A percentile compares a stretch with the other conserved stretches of the same genome.
Conservation (phyloP, 768 basidiomycete species). For the Strobilomyces dryophilus region DNA sequence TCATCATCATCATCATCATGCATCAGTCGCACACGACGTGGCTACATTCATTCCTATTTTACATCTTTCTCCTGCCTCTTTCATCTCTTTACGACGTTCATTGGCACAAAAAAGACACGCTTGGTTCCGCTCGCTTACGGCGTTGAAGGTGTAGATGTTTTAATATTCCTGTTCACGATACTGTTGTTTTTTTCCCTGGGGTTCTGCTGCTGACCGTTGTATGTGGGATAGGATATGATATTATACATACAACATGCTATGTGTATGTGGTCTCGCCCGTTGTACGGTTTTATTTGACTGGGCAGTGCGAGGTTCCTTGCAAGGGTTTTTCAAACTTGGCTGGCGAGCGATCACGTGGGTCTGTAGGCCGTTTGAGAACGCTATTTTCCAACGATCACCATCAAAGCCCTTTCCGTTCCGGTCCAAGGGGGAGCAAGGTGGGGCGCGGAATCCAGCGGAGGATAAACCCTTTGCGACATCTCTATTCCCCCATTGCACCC, state of each 20-base stretch:
- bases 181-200: slow-evolving; percentile 3
- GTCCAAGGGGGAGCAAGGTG: background rate
- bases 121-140: background rate
- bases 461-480: background rate
- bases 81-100: slow-evolving; percentile 1
- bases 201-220: slow-evolving; percentile 7
- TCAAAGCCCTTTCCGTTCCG: background rate
- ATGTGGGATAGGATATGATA: slow-evolving; percentile 14
- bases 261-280: slow-evolving; percentile 1
- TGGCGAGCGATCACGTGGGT: background rate
- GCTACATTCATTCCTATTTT: slow-evolving; percentile 10
- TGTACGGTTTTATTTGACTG: background rate
- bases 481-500: background rate
- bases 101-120: slow-evolving; percentile 6
- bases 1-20: slow-evolving; percentile 10
- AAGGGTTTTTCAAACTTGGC: background rate
- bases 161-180: background rate
- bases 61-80: slow-evolving; percentile 6
- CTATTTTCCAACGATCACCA: background rate
- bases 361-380: background rate
- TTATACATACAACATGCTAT: slow-evolving; percentile 3
- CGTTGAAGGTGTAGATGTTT: slow-evolving; percentile 12
- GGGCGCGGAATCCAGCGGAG: background rate
- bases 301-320: slow-evolving; percentile 3
- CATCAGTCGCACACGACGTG: slow-evolving; percentile 6